phyloP scores from a whole-genome alignment of 257 asterid species.

The Penstemon eatonii region DNA sequence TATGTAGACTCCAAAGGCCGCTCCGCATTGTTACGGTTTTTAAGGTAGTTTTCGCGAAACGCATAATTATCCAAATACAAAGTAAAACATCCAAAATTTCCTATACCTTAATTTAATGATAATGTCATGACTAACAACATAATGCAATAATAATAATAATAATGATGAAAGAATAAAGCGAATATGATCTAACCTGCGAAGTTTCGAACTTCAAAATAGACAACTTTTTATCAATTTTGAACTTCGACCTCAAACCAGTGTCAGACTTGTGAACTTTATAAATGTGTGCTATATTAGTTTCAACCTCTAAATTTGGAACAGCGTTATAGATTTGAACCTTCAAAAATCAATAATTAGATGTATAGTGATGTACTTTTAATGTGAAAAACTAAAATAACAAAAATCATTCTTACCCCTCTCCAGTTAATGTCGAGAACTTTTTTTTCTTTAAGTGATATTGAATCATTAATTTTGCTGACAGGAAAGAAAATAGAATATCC shows the following conservation, averaged over 20 bases:
- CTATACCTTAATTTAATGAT: constrained; percentile 25
- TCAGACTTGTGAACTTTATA: no score
- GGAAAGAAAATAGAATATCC: constrained; percentile 95
- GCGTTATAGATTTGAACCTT: no score
- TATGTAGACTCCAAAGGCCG: constrained; percentile 62
- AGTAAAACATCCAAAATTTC: constrained; percentile 97
- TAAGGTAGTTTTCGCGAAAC: constrained; percentile 84
- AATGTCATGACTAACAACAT: constrained; percentile 14
- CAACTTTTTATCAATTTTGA: constrained; percentile 94
- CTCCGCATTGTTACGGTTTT: constrained; percentile 74
- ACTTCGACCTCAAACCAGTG: constrained; percentile 59
- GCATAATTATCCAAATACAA: constrained; percentile 74
- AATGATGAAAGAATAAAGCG: neutral
- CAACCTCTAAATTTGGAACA: no score
- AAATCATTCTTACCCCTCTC: neutral
- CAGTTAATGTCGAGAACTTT: constrained; percentile 81
- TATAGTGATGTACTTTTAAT: no score
- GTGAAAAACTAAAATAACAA: no score
- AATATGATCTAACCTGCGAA: constrained; percentile 59
- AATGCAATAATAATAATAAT: neutral
- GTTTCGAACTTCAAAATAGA: constrained; percentile 94
- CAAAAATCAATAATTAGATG: no score
- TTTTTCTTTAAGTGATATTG: constrained; percentile 88
- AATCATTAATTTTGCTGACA: constrained; percentile 94
- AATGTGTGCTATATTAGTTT: no score